Evolutionary conservation across 2,329 filamentous ascomycete species (phyloP).

Genomic region (Fusarium metavorans): DNA sequence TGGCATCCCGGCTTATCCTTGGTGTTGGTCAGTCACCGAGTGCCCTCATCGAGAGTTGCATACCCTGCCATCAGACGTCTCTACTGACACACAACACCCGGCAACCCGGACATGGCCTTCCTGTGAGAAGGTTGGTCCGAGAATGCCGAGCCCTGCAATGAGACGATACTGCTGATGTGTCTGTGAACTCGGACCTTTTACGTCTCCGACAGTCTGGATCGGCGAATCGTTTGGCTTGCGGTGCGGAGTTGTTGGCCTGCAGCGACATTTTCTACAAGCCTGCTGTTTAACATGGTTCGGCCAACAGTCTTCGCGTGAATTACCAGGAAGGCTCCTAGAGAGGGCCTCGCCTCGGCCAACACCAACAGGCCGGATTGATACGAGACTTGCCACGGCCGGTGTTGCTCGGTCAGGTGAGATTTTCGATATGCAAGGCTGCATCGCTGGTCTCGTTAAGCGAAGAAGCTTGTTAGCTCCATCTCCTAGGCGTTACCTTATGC

Average conservation of each 20-base stretch:
- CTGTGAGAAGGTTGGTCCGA: slow-evolving; percentile 13
- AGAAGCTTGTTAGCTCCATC: slow-evolving; percentile 17
- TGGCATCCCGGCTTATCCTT: not conserved
- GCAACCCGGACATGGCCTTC: slow-evolving; percentile 8
- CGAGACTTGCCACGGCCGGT: not conserved
- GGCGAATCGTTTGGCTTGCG: slow-evolving; percentile 4
- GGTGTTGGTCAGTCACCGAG: not conserved
- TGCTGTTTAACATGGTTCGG: not conserved
- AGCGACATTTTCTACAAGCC: not conserved
- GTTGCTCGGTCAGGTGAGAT: slow-evolving; percentile 42
- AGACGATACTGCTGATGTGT: slow-evolving; percentile 3
- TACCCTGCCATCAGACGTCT: not conserved
- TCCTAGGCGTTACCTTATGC: slow-evolving; percentile 6
- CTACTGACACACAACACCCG: not conserved
- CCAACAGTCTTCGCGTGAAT: slow-evolving; percentile 23
- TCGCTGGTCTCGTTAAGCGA: slow-evolving; percentile 7
- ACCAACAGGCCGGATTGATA: not conserved
- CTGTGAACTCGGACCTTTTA: slow-evolving; percentile 1
- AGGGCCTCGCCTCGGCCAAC: not conserved
- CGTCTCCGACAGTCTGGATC: slow-evolving; percentile 26
- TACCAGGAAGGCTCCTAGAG: not conserved
- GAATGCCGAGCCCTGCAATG: slow-evolving; percentile 12
- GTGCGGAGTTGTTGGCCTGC: slow-evolving; percentile 27
- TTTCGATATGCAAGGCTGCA: slow-evolving; percentile 33
- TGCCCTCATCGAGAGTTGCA: not conserved